Conservation (phyloP, 2,329 filamentous ascomycete species). For the Xylariaceae sp. region DNA sequence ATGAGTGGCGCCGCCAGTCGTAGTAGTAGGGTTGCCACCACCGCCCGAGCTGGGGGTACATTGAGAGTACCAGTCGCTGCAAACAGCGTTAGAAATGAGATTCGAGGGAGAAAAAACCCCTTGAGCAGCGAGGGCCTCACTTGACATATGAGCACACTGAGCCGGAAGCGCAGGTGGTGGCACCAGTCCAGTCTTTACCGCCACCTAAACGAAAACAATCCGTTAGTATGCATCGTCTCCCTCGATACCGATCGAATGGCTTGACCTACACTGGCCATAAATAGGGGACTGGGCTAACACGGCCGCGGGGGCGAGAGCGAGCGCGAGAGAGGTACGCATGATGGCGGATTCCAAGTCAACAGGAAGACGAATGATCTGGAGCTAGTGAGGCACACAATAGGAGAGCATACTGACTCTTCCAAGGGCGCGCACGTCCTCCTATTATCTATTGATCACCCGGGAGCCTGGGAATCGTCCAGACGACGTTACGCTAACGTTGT, state of each 20-base stretch:
- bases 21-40: constrained; percentile 29
- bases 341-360: background rate
- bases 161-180: background rate
- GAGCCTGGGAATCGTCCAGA: background rate
- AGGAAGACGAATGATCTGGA: background rate
- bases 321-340: background rate
- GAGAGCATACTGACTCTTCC: background rate
- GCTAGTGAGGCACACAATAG: background rate
- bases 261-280: background rate
- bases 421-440: background rate
- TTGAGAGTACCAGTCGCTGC: background rate
- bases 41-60: constrained; percentile 21
- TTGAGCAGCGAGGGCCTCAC: background rate
- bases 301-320: background rate
- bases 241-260: background rate
- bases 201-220: background rate
- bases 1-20: constrained; percentile 36
- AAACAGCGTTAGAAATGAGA: background rate
- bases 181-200: background rate
- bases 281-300: background rate
- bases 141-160: background rate
- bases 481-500: background rate
- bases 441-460: background rate
- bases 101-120: background rate
- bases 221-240: background rate